A percentile compares a stretch with the other conserved stretches of the same genome.
phyloP scores from a whole-genome alignment of 2,329 filamentous ascomycete genomes.

The Pseudopithomyces chartarum region DNA sequence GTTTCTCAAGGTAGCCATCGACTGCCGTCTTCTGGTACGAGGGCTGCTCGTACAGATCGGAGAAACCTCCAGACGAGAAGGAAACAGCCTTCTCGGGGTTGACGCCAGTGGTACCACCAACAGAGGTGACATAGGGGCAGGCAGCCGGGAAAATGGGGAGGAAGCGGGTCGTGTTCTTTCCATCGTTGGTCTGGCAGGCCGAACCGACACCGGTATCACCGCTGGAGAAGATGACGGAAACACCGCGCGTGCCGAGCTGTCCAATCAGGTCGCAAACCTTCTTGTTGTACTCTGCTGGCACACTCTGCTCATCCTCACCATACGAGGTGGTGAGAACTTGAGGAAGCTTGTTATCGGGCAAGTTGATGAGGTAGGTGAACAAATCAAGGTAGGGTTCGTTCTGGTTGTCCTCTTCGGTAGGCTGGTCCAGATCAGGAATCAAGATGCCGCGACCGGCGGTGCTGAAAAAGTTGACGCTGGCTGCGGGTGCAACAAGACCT shows the following conservation, averaged over 20 bases:
- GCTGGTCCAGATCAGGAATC: slow-evolving; percentile 55
- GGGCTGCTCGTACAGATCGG: slow-evolving; percentile 49
- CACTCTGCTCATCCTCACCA: slow-evolving; percentile 48
- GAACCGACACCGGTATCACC: slow-evolving; percentile 49
- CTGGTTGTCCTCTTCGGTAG: slow-evolving; percentile 45
- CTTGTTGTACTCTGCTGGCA: slow-evolving; percentile 43
- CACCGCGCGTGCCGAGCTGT: slow-evolving; percentile 46
- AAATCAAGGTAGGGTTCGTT: slow-evolving; percentile 56
- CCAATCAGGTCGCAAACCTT: slow-evolving; percentile 48
- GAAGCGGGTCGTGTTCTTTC: slow-evolving; percentile 50
- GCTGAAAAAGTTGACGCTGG: slow-evolving; percentile 54
- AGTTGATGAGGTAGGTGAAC: slow-evolving; percentile 42
- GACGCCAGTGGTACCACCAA: slow-evolving; percentile 49
- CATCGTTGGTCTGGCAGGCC: slow-evolving; percentile 53
- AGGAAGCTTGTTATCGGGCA: slow-evolving; percentile 42
- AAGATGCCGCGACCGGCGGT: slow-evolving; percentile 53
- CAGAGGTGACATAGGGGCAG: slow-evolving; percentile 55
- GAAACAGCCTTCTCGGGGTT: slow-evolving; percentile 46
- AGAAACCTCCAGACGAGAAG: slow-evolving; percentile 54
- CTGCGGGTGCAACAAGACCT: slow-evolving; percentile 47
- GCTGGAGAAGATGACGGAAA: slow-evolving; percentile 47
- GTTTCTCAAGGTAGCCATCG: slow-evolving; percentile 43
- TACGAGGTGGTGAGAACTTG: slow-evolving; percentile 47
- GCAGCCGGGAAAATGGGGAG: slow-evolving; percentile 53
- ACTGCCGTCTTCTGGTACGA: slow-evolving; percentile 51